phyloP scores from a whole-genome alignment of 2,329 filamentous ascomycete genomes.

The Dothidotthia symphoricarpi region DNA sequence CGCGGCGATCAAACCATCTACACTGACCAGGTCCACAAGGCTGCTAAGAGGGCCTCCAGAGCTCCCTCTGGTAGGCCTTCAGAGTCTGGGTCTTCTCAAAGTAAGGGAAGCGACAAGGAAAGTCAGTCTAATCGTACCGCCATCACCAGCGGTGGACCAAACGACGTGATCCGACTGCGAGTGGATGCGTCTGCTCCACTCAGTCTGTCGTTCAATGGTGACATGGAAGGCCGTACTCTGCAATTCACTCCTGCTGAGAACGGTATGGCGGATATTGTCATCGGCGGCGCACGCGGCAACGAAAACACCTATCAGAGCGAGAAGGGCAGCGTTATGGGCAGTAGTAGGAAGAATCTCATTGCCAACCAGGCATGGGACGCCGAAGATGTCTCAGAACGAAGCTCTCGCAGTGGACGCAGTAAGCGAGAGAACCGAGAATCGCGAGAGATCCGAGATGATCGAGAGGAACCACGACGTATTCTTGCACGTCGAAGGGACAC shows the following conservation, averaged over 20 bases:
- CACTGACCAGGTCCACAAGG: conserved; percentile 30
- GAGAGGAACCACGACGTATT: conserved; percentile 19
- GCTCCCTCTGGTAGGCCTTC: conserved; percentile 27
- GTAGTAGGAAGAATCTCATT: conserved; percentile 18
- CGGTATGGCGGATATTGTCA: conserved; percentile 40
- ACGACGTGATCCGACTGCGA: conserved; percentile 39
- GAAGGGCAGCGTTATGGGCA: conserved; percentile 22
- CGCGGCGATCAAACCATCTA: conserved; percentile 29
- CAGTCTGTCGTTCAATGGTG: conserved; percentile 37
- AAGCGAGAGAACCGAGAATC: conserved; percentile 22
- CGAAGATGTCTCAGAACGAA: conserved; percentile 32
- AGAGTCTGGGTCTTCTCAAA: conserved; percentile 29
- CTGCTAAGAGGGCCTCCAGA: conserved; percentile 28
- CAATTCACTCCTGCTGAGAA: conserved; percentile 35
- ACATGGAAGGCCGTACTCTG: conserved; percentile 41
- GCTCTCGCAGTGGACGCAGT: conserved; percentile 26
- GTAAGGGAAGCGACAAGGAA: conserved; percentile 27
- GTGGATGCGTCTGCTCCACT: conserved; percentile 35
- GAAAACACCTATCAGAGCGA: conserved; percentile 31
- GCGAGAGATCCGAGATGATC: conserved; percentile 14
- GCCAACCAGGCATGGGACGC: conserved; percentile 21
- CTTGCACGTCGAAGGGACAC: conserved; percentile 23
- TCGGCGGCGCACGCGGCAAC: conserved; percentile 25
- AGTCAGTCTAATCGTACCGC: conserved; percentile 30
- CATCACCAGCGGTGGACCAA: conserved; percentile 24